Evolutionary conservation across 139 green algal species (phyloP), one percentile per base, ranked within the genome.

Genomic region (Monoraphidium neglectum): DNA sequence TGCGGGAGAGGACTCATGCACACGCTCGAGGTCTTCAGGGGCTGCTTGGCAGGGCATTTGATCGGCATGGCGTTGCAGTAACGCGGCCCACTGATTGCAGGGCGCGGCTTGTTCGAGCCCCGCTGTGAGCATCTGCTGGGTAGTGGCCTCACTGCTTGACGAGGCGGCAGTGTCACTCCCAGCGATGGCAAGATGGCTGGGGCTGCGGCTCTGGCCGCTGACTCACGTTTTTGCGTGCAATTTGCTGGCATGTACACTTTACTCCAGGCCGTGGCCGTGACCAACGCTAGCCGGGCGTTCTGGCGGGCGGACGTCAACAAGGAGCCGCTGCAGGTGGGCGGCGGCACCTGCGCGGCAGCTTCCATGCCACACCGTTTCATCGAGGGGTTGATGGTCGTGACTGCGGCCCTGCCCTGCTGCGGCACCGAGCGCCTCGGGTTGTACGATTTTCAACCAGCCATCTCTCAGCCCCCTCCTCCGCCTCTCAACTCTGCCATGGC

Each of bases 301-400:
- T 99, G 95, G 95, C 82, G 94, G 15, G 95, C 84, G 13, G 93
- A 97, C 77, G 90, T 92, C 23, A 94, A 79, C 26, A 89, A 87
- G 62, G 92, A 95, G 56, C 82, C 89, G 2, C 82, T 96, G 68
- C 43, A 51, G 43, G 43, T 51, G 43, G 8, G 43, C 43, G 43
- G n/a, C n/a, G n/a, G n/a, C n/a, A n/a, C n/a, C n/a, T n/a, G n/a
- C n/a, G n/a, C n/a, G n/a, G n/a, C n/a, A n/a, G n/a, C n/a, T n/a
- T n/a, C n/a, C n/a, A n/a, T n/a, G n/a, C n/a, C n/a, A n/a, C n/a
- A n/a, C n/a, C n/a, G n/a, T n/a, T n/a, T n/a, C n/a, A n/a, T n/a
- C n/a, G n/a, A n/a, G n/a, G n/a, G n/a, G n/a, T n/a, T n/a, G n/a
- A n/a, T 51, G 43, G 8, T 51, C 12, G 43, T 51, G 81, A 87